Evolutionary conservation across 768 basidiomycete genomes (phyloP).

Genomic region (Jaapia argillacea): DNA sequence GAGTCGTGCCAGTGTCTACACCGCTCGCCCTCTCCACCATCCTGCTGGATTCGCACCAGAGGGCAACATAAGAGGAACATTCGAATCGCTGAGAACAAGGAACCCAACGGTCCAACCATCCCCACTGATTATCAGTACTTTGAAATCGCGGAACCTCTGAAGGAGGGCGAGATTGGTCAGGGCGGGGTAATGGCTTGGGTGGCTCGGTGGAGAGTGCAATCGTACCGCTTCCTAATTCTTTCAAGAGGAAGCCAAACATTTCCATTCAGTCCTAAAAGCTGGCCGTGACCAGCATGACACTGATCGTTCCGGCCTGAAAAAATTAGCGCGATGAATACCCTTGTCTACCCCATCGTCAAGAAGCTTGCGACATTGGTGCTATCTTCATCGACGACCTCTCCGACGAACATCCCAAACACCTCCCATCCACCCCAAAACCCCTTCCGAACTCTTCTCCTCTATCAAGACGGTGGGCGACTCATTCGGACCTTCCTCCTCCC

Average conservation of each 20-base stretch:
- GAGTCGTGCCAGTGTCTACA: too few species aligned
- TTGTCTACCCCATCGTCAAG: constrained; percentile 80
- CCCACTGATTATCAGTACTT: constrained; percentile 98
- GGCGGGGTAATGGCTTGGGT: constrained; percentile 78
- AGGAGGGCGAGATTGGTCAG: constrained; percentile 17
- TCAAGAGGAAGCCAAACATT: constrained; percentile 78
- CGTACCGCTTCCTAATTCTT: constrained; percentile 91
- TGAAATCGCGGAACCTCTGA: constrained; percentile 60
- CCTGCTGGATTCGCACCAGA: too few species aligned
- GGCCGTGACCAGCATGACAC: constrained; percentile 69
- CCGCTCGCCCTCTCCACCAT: too few species aligned
- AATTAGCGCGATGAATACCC: constrained; percentile 99
- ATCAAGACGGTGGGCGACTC: constrained; percentile 63
- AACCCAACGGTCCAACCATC: constrained; percentile 88
- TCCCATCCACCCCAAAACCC: constrained; percentile 43
- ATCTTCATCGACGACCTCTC: constrained; percentile 95
- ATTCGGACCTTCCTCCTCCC: constrained; percentile 86
- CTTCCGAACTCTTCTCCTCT: constrained; percentile 69
- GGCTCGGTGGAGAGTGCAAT: constrained; percentile 97
- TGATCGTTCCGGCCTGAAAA: constrained; percentile 69
- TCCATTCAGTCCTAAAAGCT: constrained; percentile 67
- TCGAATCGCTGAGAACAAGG: too few species aligned
- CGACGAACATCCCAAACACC: constrained; percentile 51
- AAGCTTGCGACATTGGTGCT: constrained; percentile 86
- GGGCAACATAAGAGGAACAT: too few species aligned